Evolutionary conservation across 164 flowering plant species (phyloP).

Genomic region (Echeveria elegans): DNA sequence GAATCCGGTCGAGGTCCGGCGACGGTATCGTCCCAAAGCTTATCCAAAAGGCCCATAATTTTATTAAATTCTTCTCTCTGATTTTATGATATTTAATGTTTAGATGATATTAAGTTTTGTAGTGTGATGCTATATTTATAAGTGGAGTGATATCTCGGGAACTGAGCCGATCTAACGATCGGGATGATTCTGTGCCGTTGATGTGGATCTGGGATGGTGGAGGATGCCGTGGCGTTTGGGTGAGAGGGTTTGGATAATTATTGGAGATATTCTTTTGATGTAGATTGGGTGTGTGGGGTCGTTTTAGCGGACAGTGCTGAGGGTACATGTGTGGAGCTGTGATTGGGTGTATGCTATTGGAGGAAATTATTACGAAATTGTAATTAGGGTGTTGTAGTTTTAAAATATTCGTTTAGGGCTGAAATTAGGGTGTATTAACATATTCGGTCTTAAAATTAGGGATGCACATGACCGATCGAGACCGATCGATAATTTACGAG

Average conservation of each 20-base stretch:
- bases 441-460: no score
- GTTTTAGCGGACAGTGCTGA: background rate
- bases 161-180: background rate
- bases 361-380: no score
- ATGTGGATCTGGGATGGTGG: background rate
- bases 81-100: background rate
- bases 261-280: background rate
- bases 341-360: background rate
- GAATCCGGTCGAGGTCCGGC: slow-evolving; percentile 88
- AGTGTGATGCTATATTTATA: background rate
- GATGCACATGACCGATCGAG: no score
- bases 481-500: no score
- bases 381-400: no score
- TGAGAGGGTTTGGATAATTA: background rate
- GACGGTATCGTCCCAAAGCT: slow-evolving; percentile 93
- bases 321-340: background rate
- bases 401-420: no score
- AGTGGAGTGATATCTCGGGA: background rate
- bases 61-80: background rate
- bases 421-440: no score
- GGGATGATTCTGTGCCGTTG: background rate
- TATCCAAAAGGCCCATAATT: slow-evolving; percentile 65
- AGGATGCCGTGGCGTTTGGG: background rate
- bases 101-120: background rate
- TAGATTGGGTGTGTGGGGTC: background rate